These are phyloP conservation scores for Suillus paluster DNA, from an alignment of 768 basidiomycete species.

Conservation along the genomic window DNA sequence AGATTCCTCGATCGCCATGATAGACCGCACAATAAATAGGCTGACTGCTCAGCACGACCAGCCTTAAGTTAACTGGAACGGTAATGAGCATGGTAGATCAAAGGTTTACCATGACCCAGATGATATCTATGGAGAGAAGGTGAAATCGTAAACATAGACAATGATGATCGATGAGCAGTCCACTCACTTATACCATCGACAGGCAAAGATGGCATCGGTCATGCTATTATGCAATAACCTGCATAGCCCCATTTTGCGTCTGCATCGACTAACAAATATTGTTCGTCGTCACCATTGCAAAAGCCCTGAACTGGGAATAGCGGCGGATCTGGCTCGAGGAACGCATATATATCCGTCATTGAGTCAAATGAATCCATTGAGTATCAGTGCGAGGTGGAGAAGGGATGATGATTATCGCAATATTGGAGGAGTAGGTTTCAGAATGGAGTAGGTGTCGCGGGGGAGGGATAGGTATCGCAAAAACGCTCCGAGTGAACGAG, in stretches of 20 bases:
- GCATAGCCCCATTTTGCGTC: constrained; percentile 16
- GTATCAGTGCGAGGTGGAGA: neutral
- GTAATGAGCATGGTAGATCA: too few species aligned
- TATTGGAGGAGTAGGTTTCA: too few species aligned
- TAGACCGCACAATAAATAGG: neutral
- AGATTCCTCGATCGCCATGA: too few species aligned
- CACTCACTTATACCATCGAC: neutral
- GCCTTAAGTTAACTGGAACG: neutral
- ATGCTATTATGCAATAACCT: constrained; percentile 10
- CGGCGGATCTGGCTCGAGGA: neutral
- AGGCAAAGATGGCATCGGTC: neutral
- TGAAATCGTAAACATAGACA: neutral
- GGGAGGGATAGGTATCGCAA: neutral
- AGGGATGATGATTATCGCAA: too few species aligned
- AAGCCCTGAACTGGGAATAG: neutral
- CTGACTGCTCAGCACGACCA: neutral
- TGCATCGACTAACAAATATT: constrained; percentile 13
- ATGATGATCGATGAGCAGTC: neutral
- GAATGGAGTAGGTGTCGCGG: neutral
- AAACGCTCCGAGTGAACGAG: neutral
- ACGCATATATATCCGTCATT: neutral
- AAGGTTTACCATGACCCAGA: neutral
- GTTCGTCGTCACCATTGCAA: neutral
- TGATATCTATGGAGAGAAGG: neutral
- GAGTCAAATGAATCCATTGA: constrained; percentile 4